Conservation (phyloP, 2,329 filamentous ascomycete genomes). For the Dothistroma septosporum region DNA sequence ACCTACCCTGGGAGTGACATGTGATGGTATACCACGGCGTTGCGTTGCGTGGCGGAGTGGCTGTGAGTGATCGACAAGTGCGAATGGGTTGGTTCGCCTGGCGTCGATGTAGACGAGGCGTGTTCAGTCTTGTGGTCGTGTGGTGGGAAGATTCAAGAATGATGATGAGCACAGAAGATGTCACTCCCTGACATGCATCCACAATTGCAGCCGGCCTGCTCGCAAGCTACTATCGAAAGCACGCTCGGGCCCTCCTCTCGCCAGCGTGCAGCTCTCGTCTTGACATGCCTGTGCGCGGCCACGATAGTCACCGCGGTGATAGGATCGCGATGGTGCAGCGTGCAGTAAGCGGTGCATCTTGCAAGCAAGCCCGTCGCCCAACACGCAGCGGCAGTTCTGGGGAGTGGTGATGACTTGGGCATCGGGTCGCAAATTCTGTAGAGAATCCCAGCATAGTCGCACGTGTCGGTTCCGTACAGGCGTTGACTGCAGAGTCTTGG, state of each 20-base stretch:
- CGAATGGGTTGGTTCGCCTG: neutral
- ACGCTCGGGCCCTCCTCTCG: neutral
- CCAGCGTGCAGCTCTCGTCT: neutral
- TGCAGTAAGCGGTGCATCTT: slow-evolving; percentile 2
- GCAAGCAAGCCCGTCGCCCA: slow-evolving; percentile 1
- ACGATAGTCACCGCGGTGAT: neutral
- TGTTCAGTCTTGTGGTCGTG: neutral
- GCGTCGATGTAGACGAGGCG: neutral
- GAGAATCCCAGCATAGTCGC: neutral
- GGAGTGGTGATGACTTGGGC: neutral
- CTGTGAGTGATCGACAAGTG: neutral
- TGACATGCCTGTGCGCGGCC: neutral
- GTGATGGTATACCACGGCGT: neutral
- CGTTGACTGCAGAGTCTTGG: neutral
- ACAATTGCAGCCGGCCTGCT: neutral
- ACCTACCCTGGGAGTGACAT: neutral
- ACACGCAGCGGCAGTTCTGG: neutral
- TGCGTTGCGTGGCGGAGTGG: neutral
- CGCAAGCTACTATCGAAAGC: neutral
- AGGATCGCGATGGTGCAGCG: slow-evolving; percentile 4
- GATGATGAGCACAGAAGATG: neutral
- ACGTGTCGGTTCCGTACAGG: neutral
- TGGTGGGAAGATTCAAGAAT: neutral
- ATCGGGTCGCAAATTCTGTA: neutral
- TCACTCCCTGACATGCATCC: neutral